Percentiles rank a stretch among this genome's conserved stretches.
Evolutionary conservation across 768 basidiomycete species (phyloP).

Genomic region (Tremella mesenterica): DNA sequence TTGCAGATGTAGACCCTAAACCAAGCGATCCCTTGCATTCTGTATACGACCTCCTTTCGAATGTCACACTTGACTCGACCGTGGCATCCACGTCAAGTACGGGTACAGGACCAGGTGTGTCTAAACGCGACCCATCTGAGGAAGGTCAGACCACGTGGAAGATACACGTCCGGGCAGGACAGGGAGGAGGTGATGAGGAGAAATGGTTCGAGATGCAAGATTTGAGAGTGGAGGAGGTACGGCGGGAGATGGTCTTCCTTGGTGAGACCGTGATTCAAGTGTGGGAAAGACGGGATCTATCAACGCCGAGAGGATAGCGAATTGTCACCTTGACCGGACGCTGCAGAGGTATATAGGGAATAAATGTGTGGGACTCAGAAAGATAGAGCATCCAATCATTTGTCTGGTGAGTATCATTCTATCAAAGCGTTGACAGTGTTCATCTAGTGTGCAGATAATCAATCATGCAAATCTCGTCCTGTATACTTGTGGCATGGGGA

Average conservation of each 20-base stretch:
- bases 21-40: slow-evolving; percentile 54
- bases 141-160: slow-evolving; percentile 94
- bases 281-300: slow-evolving; percentile 42
- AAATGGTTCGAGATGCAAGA: slow-evolving; percentile 97
- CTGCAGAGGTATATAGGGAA: too few relatives aligned
- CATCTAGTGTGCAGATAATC: too few relatives aligned
- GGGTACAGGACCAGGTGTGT: slow-evolving; percentile 34
- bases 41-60: slow-evolving; percentile 87
- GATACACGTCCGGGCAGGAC: slow-evolving; percentile 48
- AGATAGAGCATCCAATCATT: too few relatives aligned
- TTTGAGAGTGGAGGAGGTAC: slow-evolving; percentile 88
- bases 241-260: slow-evolving; percentile 94
- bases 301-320: slow-evolving; percentile 7
- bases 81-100: slow-evolving; percentile 73
- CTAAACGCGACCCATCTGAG: slow-evolving; percentile 20
- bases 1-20: slow-evolving; percentile 65
- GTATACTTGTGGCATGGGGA: too few relatives aligned
- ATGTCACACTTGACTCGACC: slow-evolving; percentile 88
- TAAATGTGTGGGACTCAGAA: too few relatives aligned
- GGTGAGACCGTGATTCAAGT: slow-evolving; percentile 94
- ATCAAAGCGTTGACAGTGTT: too few relatives aligned
- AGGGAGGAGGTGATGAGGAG: slow-evolving; percentile 63
- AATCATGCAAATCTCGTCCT: too few relatives aligned
- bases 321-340: too few relatives aligned
- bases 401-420: too few relatives aligned